Base-by-base conservation (phyloP, 2,329 filamentous ascomycete genomes). In the Blumeria graminis region DNA sequence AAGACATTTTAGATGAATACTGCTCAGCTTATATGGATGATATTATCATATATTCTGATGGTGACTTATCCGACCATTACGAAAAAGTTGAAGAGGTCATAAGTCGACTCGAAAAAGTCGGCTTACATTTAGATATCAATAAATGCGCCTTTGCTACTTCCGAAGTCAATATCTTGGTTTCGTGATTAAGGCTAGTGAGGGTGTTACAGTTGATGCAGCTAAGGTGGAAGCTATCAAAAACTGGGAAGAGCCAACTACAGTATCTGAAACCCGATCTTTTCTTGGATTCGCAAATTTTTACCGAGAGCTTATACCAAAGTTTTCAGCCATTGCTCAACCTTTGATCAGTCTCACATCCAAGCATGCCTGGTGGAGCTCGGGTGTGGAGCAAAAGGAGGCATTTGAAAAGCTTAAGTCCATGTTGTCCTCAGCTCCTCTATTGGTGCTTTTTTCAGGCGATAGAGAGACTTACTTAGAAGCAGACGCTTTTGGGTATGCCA, bases 1-100 rank as follows among this genome's bases (percentile, higher is more conserved):
- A 48, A 22, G 43, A 48, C 9, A 48, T 48, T 48, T 48, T 48
- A 28, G 43, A 48, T 28, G 43, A 22, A 48, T 48, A 48, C 43
- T 48, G 43, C n/a, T 48, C 43, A 48, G 43, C n/a, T n/a, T 48
- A 48, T 48, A 22, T 48, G 43, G 43, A 48, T 48, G n/a, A 48
- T 22, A 28, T 48, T 48, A 48, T 48, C 16, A 13, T 48, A 16
- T 48, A 48, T 22, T 48, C 43, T 48, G 43, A 48, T 13, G 43
- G n/a, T 48, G 43, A 48, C 32, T 48, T 48, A 48, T 48, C 41
- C 33, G 41, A 56, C 18, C 41, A 56, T 18, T 32, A 22, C 8
- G 11, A 34, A 11, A 35, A 56, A 33, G 41, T 56, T 9, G 11
- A 14, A 13, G 22, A 45, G 14, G n/a, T 14, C 41, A 45, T n/a